These are phyloP conservation scores for Zostera marina DNA, from an alignment of 116 monocot genomes.

Conservation along the genomic window DNA sequence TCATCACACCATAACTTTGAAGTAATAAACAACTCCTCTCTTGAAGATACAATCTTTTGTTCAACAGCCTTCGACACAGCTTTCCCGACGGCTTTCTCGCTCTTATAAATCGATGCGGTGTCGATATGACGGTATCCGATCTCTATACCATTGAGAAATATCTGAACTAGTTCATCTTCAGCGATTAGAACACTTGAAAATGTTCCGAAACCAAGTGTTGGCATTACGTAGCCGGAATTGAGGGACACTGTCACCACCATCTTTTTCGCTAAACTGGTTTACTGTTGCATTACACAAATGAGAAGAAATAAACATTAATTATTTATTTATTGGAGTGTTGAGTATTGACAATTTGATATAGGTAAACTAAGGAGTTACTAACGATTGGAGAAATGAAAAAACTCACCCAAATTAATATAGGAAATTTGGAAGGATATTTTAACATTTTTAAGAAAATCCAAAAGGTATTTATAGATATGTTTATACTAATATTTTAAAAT, in stretches of 20 bases:
- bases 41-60: slow-evolving; percentile 5
- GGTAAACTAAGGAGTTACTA: too few relatives aligned
- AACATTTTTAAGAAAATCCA: too few relatives aligned
- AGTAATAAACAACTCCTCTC: slow-evolving; percentile 17
- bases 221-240: slow-evolving; percentile 7
- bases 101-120: slow-evolving; percentile 13
- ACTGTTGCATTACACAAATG: too few relatives aligned
- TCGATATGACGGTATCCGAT: slow-evolving; percentile 20
- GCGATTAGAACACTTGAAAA: neutral
- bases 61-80: slow-evolving; percentile 12
- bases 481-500: too few relatives aligned
- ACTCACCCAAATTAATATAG: too few relatives aligned
- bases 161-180: neutral
- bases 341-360: too few relatives aligned
- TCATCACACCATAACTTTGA: slow-evolving; percentile 24
- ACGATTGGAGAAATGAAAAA: too few relatives aligned
- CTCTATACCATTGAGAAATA: slow-evolving; percentile 7
- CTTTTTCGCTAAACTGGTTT: too few relatives aligned
- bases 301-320: too few relatives aligned
- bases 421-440: too few relatives aligned
- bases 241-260: slow-evolving; percentile 2
- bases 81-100: slow-evolving; percentile 15
- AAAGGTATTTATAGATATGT: too few relatives aligned
- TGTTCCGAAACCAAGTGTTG: slow-evolving; percentile 13
- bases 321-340: too few relatives aligned